Evolutionary conservation across 441 rosid species (phyloP).

Genomic region (Eruca vesicaria): DNA sequence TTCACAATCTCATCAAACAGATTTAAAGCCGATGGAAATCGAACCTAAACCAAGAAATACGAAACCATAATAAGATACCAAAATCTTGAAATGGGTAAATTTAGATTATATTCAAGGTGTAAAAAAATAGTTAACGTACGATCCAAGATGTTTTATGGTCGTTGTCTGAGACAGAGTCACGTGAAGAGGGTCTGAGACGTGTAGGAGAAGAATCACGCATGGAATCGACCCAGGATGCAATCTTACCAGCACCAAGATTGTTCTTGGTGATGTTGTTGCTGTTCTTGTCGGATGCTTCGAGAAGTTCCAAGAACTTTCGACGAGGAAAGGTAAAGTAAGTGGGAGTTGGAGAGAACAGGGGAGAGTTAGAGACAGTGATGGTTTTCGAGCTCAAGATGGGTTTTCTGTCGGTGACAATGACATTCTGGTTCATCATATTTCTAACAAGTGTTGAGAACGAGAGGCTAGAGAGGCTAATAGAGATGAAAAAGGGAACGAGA

Average conservation of each 20-base stretch:
- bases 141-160: constrained; percentile 47
- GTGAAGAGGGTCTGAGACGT: constrained; percentile 41
- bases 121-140: constrained; percentile 31
- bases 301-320: constrained; percentile 35
- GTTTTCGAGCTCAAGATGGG: constrained; percentile 34
- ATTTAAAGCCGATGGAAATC: constrained; percentile 59
- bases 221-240: constrained; percentile 51
- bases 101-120: not conserved
- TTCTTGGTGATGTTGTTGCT: constrained; percentile 1
- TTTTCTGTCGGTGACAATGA: constrained; percentile 40
- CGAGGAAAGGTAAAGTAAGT: constrained; percentile 30
- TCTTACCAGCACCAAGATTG: constrained; percentile 27
- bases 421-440: constrained; percentile 56
- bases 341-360: constrained; percentile 30
- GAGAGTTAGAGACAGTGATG: constrained; percentile 34
- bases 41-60: constrained; percentile 25
- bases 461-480: constrained; percentile 18
- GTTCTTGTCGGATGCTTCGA: constrained; percentile 29
- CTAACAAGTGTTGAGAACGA: not conserved
- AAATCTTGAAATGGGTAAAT: not conserved
- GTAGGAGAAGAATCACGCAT: constrained; percentile 76
- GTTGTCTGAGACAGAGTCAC: constrained; percentile 29
- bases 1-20: constrained; percentile 51
- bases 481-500: not conserved
- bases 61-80: not conserved